Evolutionary conservation across 2,329 filamentous ascomycete species (phyloP).

Genomic region (Sporothrix euskadiensis): DNA sequence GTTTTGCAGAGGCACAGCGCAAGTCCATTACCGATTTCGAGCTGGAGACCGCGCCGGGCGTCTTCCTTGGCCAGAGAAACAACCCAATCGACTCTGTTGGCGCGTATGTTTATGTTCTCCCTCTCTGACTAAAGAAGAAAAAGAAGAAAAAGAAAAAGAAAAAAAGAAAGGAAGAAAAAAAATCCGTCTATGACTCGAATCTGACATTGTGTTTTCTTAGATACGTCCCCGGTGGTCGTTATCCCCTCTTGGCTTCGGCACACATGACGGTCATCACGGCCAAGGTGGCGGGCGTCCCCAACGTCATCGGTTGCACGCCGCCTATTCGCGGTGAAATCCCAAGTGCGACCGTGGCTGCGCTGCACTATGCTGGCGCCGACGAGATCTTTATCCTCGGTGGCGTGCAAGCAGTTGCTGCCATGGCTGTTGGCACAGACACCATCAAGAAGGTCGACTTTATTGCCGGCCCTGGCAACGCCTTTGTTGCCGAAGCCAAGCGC

Average conservation of each 20-base stretch:
- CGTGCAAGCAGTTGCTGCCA: constrained; percentile 61
- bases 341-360: constrained; percentile 51
- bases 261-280: constrained; percentile 59
- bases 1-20: constrained; percentile 51
- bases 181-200: no score
- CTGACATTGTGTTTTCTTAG: not conserved
- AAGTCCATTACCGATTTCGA: constrained; percentile 51
- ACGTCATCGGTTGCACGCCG: constrained; percentile 54
- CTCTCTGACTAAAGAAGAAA: no score
- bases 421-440: constrained; percentile 56
- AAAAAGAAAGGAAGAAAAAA: no score
- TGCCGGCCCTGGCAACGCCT: constrained; percentile 56
- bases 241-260: constrained; percentile 54
- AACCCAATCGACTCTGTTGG: constrained; percentile 50
- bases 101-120: constrained; percentile 39
- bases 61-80: constrained; percentile 53
- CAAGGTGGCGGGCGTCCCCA: constrained; percentile 53
- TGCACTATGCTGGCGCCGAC: constrained; percentile 52
- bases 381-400: constrained; percentile 54
- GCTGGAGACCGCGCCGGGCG: constrained; percentile 51
- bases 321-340: constrained; percentile 53
- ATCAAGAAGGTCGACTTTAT: constrained; percentile 59
- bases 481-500: constrained; percentile 56
- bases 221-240: constrained; percentile 50
- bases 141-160: no score